Base-by-base conservation (phyloP, 768 basidiomycete genomes). In the Butyriboletus loyo region DNA sequence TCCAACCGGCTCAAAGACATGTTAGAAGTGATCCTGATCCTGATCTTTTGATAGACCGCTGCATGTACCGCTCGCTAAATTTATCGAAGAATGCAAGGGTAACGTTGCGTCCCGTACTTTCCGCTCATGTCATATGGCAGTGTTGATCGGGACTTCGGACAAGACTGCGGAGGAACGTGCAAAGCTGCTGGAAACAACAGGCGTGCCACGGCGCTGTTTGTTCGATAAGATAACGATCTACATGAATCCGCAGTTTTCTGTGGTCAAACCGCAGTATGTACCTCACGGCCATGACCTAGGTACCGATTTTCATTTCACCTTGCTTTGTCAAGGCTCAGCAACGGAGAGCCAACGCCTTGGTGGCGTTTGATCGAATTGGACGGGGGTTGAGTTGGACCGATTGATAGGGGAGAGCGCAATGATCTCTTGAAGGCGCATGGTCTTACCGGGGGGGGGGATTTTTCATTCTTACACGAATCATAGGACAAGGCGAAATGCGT, bases 221-320 rank as follows among this genome's bases (percentile, higher is more conserved):
- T 92, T 98, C 59, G 82, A 82, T 5, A 70, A 79, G 53, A 91
- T 93, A n/a, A n/a, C n/a, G n/a, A n/a, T n/a, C n/a, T n/a, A 53
- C 95, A 97, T 57, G 78, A 80, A 0, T 79, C 84, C 35, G 81
- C 83, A 1, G 89, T 91, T 0, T 71, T 75, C 0, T 65, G 79
- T 0, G 92, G 91, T 8, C 92, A 96, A 70, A 82, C 82, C 5
- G 72, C 75, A 1, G 76, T 85, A n/a, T n/a, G n/a, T n/a, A 0
- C 85, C 89, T 3, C 68, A 72, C 1, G n/a, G n/a, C n/a, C n/a
- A n/a, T n/a, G 76, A 89, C 58, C 73, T 85, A 10, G 75, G 90
- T 35, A 88, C 87, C 0, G 78, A 89, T 60, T 74, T 92, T 7
- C 95, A 97, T 70, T 98, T 95, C 58, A 89, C 89, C 1, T n/a